Evolutionary conservation across 2,329 filamentous ascomycete genomes (phyloP).

Genomic region (Calonectria fujianensis): DNA sequence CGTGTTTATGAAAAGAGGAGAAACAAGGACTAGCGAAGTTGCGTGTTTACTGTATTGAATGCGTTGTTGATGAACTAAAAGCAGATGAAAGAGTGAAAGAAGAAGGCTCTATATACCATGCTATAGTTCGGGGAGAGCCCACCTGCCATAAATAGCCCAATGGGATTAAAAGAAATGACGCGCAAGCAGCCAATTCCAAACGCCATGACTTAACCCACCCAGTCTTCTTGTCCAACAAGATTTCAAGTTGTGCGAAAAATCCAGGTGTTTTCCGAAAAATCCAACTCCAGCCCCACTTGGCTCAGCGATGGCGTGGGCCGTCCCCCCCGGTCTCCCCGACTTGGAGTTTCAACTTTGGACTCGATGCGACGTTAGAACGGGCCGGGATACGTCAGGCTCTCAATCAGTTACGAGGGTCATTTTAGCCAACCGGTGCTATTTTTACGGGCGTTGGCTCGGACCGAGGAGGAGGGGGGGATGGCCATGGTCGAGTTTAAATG

Average conservation of each 20-base stretch:
- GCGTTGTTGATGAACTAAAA: not conserved
- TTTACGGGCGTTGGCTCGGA: not conserved
- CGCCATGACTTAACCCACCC: slow-evolving; percentile 3
- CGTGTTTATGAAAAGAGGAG: slow-evolving; percentile 9
- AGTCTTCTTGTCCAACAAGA: slow-evolving; percentile 28
- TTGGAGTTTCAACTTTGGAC: slow-evolving; percentile 17
- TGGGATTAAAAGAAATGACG: slow-evolving; percentile 7
- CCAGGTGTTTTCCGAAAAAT: slow-evolving; percentile 35
- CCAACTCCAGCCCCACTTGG: slow-evolving; percentile 31
- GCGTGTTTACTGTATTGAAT: slow-evolving; percentile 1
- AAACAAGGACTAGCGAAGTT: slow-evolving; percentile 5
- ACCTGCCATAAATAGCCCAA: slow-evolving; percentile 14
- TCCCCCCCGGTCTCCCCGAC: slow-evolving; percentile 5
- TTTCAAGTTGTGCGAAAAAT: slow-evolving; percentile 33
- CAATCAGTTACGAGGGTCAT: not conserved
- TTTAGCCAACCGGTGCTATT: slow-evolving; percentile 9
- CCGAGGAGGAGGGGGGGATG: not conserved
- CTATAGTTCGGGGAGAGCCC: not conserved
- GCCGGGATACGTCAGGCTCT: slow-evolving; percentile 13
- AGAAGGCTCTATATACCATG: slow-evolving; percentile 10
- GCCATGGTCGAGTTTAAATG: not conserved
- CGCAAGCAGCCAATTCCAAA: slow-evolving; percentile 25
- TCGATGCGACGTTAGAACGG: slow-evolving; percentile 10
- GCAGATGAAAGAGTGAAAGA: slow-evolving; percentile 7
- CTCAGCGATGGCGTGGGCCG: slow-evolving; percentile 18